phyloP scores from a whole-genome alignment of 1,139 yeast genomes.

The Yamadazyma pseudoaaseri region DNA sequence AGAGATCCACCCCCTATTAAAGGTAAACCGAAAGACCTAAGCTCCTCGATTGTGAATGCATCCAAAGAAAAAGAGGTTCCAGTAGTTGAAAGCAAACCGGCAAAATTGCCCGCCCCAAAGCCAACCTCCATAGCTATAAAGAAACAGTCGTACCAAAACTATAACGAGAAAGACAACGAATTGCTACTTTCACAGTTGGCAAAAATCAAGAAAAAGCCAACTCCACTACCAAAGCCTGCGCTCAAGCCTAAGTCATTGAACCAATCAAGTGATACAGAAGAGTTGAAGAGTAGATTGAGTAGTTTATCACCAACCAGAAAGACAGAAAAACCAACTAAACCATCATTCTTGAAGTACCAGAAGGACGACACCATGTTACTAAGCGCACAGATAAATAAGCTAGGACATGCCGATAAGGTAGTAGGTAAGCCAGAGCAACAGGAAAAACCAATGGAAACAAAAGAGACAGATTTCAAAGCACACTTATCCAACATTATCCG shows the following conservation, averaged over 20 bases:
- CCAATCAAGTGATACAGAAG: conserved; percentile 18
- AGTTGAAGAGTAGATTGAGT: conserved; percentile 24
- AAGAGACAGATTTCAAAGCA: conserved; percentile 3
- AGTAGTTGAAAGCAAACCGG: neutral
- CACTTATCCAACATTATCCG: conserved; percentile 15
- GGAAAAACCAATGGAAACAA: conserved; percentile 10
- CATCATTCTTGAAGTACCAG: conserved; percentile 6
- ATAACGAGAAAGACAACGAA: conserved; percentile 12
- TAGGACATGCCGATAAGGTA: conserved; percentile 7
- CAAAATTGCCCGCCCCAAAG: conserved; percentile 2
- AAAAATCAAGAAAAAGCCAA: conserved; percentile 10
- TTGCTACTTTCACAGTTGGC: conserved; percentile 12
- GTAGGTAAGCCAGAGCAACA: neutral
- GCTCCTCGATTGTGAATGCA: no score
- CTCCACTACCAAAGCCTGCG: conserved; percentile 17
- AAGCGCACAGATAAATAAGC: conserved; percentile 5
- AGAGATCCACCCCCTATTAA: neutral
- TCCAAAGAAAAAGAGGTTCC: neutral
- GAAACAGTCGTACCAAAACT: conserved; percentile 16
- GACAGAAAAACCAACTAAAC: conserved; percentile 3
- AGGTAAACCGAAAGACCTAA: neutral
- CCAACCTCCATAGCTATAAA: neutral
- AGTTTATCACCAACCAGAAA: conserved; percentile 8
- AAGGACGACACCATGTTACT: conserved; percentile 5
- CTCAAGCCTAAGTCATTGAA: conserved; percentile 9